These are phyloP conservation scores for Takakia lepidozioides DNA, from an alignment of 225 moss, liverwort and hornwort species.

Conservation along the genomic window DNA sequence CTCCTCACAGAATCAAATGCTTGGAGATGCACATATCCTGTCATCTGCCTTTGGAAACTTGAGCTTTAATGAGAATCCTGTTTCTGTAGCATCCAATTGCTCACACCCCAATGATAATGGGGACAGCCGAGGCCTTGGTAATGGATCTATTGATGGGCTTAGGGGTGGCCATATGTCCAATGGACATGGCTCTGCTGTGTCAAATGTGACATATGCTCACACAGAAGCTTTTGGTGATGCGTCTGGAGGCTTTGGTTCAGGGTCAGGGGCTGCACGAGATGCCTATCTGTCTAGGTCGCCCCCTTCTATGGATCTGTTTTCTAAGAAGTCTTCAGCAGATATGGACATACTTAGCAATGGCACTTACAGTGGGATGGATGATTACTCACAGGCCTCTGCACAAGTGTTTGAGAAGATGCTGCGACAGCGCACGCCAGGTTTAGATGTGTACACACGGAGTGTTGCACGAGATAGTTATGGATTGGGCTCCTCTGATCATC, in stretches of 20 bases:
- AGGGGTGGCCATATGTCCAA: constrained; percentile 36
- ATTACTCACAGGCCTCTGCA: constrained; percentile 34
- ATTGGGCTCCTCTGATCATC: constrained; percentile 24
- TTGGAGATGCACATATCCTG: constrained; percentile 58
- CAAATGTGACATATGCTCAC: constrained; percentile 64
- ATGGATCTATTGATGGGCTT: constrained; percentile 39
- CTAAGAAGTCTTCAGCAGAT: constrained; percentile 35
- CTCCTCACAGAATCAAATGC: constrained; percentile 43
- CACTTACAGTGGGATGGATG: constrained; percentile 45
- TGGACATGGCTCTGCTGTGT: constrained; percentile 51
- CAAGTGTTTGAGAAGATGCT: constrained; percentile 37
- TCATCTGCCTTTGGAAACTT: constrained; percentile 68
- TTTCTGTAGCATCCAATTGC: constrained; percentile 30
- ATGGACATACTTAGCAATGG: constrained; percentile 62
- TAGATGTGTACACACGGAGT: constrained; percentile 15
- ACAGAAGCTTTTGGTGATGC: constrained; percentile 59
- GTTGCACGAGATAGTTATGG: constrained; percentile 34
- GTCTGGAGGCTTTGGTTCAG: constrained; percentile 36
- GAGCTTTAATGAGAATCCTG: constrained; percentile 63
- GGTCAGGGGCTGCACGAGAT: constrained; percentile 25
- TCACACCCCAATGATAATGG: constrained; percentile 30
- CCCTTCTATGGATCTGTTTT: constrained; percentile 67
- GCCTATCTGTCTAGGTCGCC: constrained; percentile 46
- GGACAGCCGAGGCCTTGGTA: constrained; percentile 33
- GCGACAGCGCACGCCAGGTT: constrained; percentile 39